Percentiles rank a stretch among this genome's conserved stretches.
These are phyloP conservation scores for Syzygium malaccense DNA, from an alignment of 441 rosid genomes.

Conservation along the genomic window DNA sequence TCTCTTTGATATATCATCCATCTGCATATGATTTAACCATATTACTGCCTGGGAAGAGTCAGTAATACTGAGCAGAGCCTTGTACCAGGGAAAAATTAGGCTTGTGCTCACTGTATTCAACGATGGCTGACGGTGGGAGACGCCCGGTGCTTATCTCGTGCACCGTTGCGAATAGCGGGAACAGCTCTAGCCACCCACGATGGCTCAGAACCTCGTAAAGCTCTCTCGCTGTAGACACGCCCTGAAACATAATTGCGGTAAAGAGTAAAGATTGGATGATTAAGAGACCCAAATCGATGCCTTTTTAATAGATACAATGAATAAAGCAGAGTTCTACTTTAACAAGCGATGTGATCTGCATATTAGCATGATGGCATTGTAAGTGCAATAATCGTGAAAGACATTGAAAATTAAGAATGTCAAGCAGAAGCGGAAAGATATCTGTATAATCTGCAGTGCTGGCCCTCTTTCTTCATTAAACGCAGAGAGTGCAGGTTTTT, in stretches of 20 bases:
- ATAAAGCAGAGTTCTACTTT: background rate
- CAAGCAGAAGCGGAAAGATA: background rate
- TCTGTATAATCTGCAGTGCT: background rate
- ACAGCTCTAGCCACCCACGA: constrained; percentile 80
- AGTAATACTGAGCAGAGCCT: constrained; percentile 21
- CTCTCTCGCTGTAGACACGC: constrained; percentile 90
- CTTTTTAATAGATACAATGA: background rate
- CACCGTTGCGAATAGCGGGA: constrained; percentile 84
- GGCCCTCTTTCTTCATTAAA: background rate
- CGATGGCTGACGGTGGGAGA: constrained; percentile 83
- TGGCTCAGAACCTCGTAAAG: constrained; percentile 71
- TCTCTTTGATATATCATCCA: background rate
- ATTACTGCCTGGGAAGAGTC: constrained; percentile 6
- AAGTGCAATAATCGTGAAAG: background rate
- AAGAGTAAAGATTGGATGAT: background rate
- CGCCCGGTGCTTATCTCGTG: constrained; percentile 68
- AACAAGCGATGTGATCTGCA: background rate
- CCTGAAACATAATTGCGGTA: constrained; percentile 27
- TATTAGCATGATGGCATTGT: background rate
- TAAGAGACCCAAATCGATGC: background rate
- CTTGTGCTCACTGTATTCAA: constrained; percentile 69
- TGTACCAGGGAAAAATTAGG: constrained; percentile 32
- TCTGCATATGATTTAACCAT: background rate
- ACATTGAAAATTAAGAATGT: background rate
- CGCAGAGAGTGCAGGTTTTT: background rate